Base-by-base conservation (phyloP, 805 yeast species). In the Spathaspora gorwiae region DNA sequence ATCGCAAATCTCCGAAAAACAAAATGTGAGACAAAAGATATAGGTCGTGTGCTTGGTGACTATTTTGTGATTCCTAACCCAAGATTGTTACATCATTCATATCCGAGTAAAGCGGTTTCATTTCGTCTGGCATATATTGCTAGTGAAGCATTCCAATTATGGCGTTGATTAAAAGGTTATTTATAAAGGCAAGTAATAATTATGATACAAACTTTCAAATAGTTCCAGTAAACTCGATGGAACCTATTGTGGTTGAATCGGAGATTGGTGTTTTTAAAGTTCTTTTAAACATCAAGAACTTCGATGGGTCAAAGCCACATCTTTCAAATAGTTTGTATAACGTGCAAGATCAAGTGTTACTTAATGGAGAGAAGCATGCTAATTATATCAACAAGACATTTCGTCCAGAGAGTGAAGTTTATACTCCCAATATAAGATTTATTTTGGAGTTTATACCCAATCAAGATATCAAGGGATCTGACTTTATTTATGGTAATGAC, bases 401-500 rank as follows among this genome's bases (percentile, higher is more conserved):
- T 10, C 32, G 31, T 11, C 45, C 47, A 6, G 49, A 53, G 6
- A 32, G 39, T 8, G 52, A 55, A 10, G 39, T 43, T 4, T 37
- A 40, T 6, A 31, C 43, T 11, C 65, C 71, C 19, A 71, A 70
- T 45, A 51, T 71, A 15, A 52, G 68, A 13, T 51, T 71, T 13
- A 52, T 60, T 13, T 57, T 70, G n/a, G 59, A 61, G 33, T 70
- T 78, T 47, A 63, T 54, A 9, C 84, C 83, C 37, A 63, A 54
- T 9, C 45, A 47, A 4, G 67, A 65, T 15, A 62, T 81, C n/a
- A 55, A 53, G 14, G 87, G 85, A 2, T 68, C 75, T 36, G 70
- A 73, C n/a, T 61, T 84, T 35, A 47, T 79, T n/a, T 83, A 80
- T 64, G 90, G 90, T 1, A 84, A 84, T 56, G 89, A 84, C 54